phyloP scores from a whole-genome alignment of 768 basidiomycete species.

The Mycena maculata region DNA sequence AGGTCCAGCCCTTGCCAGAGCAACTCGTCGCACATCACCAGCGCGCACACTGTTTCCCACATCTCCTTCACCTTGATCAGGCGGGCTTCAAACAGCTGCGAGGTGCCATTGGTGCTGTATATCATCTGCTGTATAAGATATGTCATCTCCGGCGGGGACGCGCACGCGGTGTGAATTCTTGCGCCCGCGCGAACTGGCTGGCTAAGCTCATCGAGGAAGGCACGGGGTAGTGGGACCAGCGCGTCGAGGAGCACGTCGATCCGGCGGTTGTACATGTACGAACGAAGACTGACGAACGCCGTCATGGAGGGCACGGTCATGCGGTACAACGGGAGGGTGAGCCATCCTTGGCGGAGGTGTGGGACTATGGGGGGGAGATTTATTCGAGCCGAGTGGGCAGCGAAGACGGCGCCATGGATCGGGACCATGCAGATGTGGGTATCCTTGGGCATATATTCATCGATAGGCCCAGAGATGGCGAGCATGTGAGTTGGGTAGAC shows the following conservation, averaged over 20 bases:
- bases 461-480: not conserved
- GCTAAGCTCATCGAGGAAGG: not conserved
- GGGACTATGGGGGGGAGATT: constrained; percentile 28
- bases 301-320: constrained; percentile 57
- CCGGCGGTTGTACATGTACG: constrained; percentile 61
- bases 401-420: constrained; percentile 54
- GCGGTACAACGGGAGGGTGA: constrained; percentile 57
- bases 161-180: not conserved
- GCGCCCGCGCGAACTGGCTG: not conserved
- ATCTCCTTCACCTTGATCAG: constrained; percentile 50
- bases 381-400: constrained; percentile 49
- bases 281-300: constrained; percentile 57
- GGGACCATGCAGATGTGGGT: constrained; percentile 41
- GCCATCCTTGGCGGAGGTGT: constrained; percentile 15
- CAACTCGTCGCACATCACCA: constrained; percentile 57
- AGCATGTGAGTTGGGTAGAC: constrained; percentile 20
- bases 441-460: not conserved
- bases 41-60: constrained; percentile 57
- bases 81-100: constrained; percentile 46
- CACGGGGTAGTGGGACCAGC: constrained; percentile 9
- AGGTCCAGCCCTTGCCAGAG: constrained; percentile 62
- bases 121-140: constrained; percentile 6
- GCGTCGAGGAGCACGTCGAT: constrained; percentile 37
- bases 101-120: constrained; percentile 7
- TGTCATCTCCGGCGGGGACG: not conserved